phyloP scores from a whole-genome alignment of 768 basidiomycete genomes.

The Lactarius vividus region DNA sequence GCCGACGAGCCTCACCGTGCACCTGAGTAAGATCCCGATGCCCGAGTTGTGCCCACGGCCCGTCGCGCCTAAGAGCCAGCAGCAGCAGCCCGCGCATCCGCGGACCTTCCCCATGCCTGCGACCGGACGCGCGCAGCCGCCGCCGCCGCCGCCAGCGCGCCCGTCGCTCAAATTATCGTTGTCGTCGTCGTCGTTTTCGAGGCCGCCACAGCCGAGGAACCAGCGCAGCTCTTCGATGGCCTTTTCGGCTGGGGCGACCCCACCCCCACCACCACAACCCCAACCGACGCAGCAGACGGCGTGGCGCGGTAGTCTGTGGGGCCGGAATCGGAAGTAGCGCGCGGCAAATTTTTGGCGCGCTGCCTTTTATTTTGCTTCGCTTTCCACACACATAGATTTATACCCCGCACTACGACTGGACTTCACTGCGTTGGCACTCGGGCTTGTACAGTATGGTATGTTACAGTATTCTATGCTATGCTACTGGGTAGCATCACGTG shows the following conservation, averaged over 20 bases:
- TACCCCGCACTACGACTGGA: neutral
- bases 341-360: neutral
- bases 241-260: neutral
- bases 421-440: no score
- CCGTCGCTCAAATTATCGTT: neutral
- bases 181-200: neutral
- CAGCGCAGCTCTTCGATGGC: neutral
- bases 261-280: neutral
- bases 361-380: neutral
- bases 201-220: neutral
- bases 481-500: no score
- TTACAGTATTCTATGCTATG: no score
- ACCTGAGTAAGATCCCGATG: constrained; percentile 85
- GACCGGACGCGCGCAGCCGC: neutral
- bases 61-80: constrained; percentile 29
- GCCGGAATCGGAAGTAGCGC: constrained; percentile 4
- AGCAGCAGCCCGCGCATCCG: constrained; percentile 65
- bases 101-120: neutral
- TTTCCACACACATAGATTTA: neutral
- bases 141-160: neutral
- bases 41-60: constrained; percentile 70
- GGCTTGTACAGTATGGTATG: no score
- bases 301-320: constrained; percentile 12
- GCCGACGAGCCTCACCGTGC: constrained; percentile 64
- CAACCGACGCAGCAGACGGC: neutral